Base-by-base conservation (phyloP, 495 filamentous ascomycete species). In the Halenospora varia region DNA sequence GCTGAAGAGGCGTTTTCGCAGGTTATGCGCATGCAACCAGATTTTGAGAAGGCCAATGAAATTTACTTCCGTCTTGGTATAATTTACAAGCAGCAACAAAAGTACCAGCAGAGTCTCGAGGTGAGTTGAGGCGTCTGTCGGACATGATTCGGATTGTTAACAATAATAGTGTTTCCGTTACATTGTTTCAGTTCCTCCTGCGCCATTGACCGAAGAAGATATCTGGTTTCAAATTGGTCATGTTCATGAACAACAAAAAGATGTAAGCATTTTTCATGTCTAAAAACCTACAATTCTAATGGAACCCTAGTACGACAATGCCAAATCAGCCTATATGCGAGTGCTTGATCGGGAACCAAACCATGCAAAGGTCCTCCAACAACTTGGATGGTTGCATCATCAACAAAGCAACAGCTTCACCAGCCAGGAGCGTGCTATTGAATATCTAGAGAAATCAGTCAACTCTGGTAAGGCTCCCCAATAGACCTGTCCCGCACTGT, bases 191-290 rank as follows among this genome's bases (percentile, higher is more conserved):
- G 90, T 96, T 47, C 95, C 94, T 18, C 94, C 94, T 9, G 82
- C 90, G 2, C 94, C 94, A 15, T 73, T 99, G 70, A 97, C 92
- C 1, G 92, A 97, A 68, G 94, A 97, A 69, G 94, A 99, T 66
- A 99, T 99, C 58, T 97, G 93, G 93, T 99, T 99, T 74, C 94
- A 99, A 70, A 97, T 99, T 63, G 94, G 94, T 22, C 94, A 99
- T 71, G 94, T 99, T 48, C 90, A 99, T 68, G 94, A 99, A 64
- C 95, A 97, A 64, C 93, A 97, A 70, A 97, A 97, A 78, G 94
- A 98, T 64, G 94, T 97, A 77, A 73, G 94, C 82, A 11, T 35
- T 35, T 50, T 19, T 19, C 19, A 10, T 17, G 24, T 55, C 42
- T 10, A n/a, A 47, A 10, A 13, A 15, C 25, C 0, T 42, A 15